A percentile compares a stretch with the other conserved stretches of the same genome.
These are phyloP conservation scores for Hordeum marinum DNA, from an alignment of 176 grass and related monocot species.

Conservation along the genomic window DNA sequence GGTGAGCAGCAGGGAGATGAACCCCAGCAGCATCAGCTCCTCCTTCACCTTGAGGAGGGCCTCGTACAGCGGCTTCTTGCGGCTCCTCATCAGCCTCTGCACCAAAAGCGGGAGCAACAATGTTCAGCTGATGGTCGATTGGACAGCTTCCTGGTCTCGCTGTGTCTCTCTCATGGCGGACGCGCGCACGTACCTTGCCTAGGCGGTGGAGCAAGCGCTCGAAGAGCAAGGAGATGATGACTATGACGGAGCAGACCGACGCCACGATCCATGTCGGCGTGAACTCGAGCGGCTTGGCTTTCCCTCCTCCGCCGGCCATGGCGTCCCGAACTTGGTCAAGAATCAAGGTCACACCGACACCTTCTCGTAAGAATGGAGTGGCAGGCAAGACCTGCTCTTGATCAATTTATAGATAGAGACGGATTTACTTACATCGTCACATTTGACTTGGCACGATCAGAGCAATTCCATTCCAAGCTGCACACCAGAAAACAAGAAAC, in stretches of 20 bases:
- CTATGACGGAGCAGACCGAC: conserved; percentile 63
- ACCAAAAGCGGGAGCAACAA: neutral
- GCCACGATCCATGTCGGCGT: conserved; percentile 97
- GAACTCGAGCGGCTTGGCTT: conserved; percentile 45
- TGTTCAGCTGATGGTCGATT: neutral
- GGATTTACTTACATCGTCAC: neutral
- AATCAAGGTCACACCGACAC: neutral
- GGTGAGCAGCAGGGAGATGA: conserved; percentile 77
- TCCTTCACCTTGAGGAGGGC: conserved; percentile 86
- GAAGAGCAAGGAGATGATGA: conserved; percentile 78
- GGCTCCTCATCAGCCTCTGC: conserved; percentile 46
- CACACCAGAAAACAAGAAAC: neutral
- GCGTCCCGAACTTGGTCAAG: neutral
- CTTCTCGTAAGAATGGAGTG: neutral
- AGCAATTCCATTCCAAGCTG: neutral
- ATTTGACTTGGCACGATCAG: neutral
- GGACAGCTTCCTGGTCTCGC: neutral
- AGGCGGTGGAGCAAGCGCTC: conserved; percentile 70
- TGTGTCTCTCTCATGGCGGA: too few species aligned
- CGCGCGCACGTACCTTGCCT: conserved; percentile 54
- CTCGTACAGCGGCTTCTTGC: conserved; percentile 63
- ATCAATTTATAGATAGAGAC: neutral
- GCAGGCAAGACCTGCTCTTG: neutral
- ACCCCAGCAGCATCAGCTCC: conserved; percentile 90
- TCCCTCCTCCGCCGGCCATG: conserved; percentile 50